Base-by-base conservation (phyloP, 2,329 filamentous ascomycete genomes). In the Stachybotrys echinatus region DNA sequence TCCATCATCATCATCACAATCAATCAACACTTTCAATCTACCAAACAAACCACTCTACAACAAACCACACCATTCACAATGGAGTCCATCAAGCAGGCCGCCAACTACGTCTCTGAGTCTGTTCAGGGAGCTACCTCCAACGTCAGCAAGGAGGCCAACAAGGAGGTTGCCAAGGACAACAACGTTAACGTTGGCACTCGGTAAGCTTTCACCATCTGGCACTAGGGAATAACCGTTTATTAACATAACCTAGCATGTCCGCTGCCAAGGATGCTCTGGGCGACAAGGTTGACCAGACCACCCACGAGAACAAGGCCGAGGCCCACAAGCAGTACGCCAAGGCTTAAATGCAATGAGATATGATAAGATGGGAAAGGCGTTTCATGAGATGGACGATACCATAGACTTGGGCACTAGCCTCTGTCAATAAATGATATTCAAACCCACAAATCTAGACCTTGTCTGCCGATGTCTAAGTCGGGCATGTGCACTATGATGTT, bases 141-240 rank as follows among this genome's bases (percentile, higher is more conserved):
- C 61, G 75, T 77, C 55, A 80, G 75, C 73, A 87, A 88, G 79
- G 83, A 87, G 75, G 73, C 74, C 74, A 87, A 87, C 81, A 87
- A 87, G 80, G 66, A 75, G 59, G 72, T 83, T 58, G 84, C 84
- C 67, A 87, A 87, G 77, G 78, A 83, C 65, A 63, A 62, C 65
- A 73, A 84, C 62, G 76, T 73, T 56, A 59, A 58, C 54, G 12
- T 83, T 48, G 57, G 66, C 61, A 83, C 78, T 65, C 83, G 84
- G 75, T 78, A 67, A 65, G 73, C 1, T 47, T 34, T 14, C 10
- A 34, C 14, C 27, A 10, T 34, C 14, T 34, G 27, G 10, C 27
- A 3, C 27, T 34, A 8, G 14, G 3, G 3, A 34, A 3, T 8
- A 34, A 34, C 27, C 27, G 14, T 34, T 8, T 10, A 14, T 14